phyloP scores from a whole-genome alignment of 169 alveolate genomes.

The Plasmodium billcollinsi region DNA sequence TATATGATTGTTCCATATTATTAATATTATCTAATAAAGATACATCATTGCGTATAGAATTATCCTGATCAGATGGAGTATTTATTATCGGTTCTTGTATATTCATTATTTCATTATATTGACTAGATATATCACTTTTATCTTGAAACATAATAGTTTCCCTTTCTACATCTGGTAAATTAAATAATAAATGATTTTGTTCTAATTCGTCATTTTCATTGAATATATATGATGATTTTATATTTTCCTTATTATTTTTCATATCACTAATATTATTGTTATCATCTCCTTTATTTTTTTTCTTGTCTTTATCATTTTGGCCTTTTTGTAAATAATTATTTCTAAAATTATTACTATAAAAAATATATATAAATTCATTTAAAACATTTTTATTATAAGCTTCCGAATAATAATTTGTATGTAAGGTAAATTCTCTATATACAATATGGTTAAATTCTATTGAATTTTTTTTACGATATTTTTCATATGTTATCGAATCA shows the following conservation, averaged over 20 bases:
- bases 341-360: constrained; percentile 29
- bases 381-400: constrained; percentile 16
- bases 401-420: constrained; percentile 41
- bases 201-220: constrained; percentile 14
- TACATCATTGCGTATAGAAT: background rate
- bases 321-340: constrained; percentile 4
- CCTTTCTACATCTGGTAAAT: background rate
- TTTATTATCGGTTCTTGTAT: background rate
- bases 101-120: background rate
- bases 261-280: background rate
- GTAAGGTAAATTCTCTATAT: constrained; percentile 44
- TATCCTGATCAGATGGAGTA: background rate
- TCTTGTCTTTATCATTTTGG: background rate
- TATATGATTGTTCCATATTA: background rate
- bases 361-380: constrained; percentile 26
- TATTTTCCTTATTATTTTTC: background rate
- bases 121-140: background rate
- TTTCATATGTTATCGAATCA: constrained; percentile 64
- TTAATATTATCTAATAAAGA: background rate
- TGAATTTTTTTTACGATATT: constrained; percentile 26
- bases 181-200: background rate
- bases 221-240: background rate
- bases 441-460: constrained; percentile 50
- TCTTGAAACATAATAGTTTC: background rate
- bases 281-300: background rate